A percentile compares a stretch with the other conserved stretches of the same genome.
Conservation (phyloP, 1,284 basidiomycete species). For the Apiotrichum sp. region DNA sequence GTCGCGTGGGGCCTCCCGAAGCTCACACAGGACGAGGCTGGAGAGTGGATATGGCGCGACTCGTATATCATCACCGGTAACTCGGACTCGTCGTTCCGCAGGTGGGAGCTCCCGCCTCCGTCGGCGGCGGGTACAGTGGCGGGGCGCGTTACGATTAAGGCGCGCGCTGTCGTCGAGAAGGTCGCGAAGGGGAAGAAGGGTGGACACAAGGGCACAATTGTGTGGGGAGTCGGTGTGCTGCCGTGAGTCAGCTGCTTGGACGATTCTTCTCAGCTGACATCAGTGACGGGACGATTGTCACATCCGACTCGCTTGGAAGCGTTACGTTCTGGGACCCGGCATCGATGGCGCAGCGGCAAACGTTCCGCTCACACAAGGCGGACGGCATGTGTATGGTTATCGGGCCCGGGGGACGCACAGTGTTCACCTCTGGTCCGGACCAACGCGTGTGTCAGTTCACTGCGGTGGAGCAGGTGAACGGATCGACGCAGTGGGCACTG, state of each 20-base stretch:
- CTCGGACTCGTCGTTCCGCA: slow-evolving; percentile 75
- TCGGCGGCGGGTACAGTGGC: slow-evolving; percentile 55
- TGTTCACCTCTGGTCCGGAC: slow-evolving; percentile 93
- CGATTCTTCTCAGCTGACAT: background rate
- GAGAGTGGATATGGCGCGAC: slow-evolving; percentile 71
- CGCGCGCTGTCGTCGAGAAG: slow-evolving; percentile 56
- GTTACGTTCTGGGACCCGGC: slow-evolving; percentile 94
- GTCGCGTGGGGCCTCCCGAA: slow-evolving; percentile 89
- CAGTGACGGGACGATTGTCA: slow-evolving; percentile 85
- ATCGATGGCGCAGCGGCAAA: slow-evolving; percentile 80
- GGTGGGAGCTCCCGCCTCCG: slow-evolving; percentile 77
- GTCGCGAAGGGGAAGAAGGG: slow-evolving; percentile 58
- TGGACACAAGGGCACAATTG: slow-evolving; percentile 79
- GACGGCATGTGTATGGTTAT: slow-evolving; percentile 84
- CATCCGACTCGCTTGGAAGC: slow-evolving; percentile 89
- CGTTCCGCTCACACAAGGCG: slow-evolving; percentile 81
- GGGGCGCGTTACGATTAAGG: slow-evolving; percentile 50
- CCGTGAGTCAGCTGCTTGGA: slow-evolving; percentile 57
- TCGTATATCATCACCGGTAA: slow-evolving; percentile 87
- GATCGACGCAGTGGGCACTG: slow-evolving; percentile 67
- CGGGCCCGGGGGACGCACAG: slow-evolving; percentile 71
- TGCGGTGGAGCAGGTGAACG: slow-evolving; percentile 53
- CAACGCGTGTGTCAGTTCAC: slow-evolving; percentile 88
- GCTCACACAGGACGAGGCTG: slow-evolving; percentile 56
- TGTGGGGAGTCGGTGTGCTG: slow-evolving; percentile 87